Evolutionary conservation across 78 protist species (phyloP).

Genomic region (Goniomonas avonlea): DNA sequence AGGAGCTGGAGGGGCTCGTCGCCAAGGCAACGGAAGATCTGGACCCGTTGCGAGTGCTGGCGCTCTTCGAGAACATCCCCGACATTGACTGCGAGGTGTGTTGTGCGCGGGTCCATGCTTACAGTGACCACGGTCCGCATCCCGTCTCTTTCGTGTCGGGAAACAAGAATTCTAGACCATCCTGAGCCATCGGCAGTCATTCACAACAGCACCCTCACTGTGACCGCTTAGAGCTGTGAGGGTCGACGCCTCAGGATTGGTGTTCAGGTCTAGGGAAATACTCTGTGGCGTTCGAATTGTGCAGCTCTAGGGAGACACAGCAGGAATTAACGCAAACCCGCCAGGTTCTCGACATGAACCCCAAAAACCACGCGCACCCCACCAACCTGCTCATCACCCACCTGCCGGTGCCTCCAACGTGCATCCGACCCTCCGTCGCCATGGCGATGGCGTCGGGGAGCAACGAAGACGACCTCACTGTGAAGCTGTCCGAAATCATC

Average conservation of each 20-base stretch:
- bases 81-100: constrained; percentile 9
- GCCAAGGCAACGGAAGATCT: constrained; percentile 72
- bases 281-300: neutral
- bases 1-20: constrained; percentile 47
- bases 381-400: constrained; percentile 62
- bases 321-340: neutral
- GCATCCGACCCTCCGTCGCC: constrained; percentile 90
- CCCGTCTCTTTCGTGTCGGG: no score
- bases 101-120: no score
- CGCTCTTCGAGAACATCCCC: constrained; percentile 65
- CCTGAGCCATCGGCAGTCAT: no score
- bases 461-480: constrained; percentile 95
- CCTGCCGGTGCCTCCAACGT: constrained; percentile 88
- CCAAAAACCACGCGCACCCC: constrained; percentile 63
- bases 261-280: no score
- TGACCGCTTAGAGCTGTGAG: no score
- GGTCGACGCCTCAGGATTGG: no score
- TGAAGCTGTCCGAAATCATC: constrained; percentile 64
- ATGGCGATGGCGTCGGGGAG: constrained; percentile 1
- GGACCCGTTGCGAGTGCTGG: constrained; percentile 64
- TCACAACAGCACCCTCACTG: no score
- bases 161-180: no score
- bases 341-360: constrained; percentile 82
- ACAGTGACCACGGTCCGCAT: no score
- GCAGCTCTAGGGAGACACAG: neutral